Evolutionary conservation across 495 filamentous ascomycete genomes (phyloP).

Genomic region (Penicillium cataractarum): DNA sequence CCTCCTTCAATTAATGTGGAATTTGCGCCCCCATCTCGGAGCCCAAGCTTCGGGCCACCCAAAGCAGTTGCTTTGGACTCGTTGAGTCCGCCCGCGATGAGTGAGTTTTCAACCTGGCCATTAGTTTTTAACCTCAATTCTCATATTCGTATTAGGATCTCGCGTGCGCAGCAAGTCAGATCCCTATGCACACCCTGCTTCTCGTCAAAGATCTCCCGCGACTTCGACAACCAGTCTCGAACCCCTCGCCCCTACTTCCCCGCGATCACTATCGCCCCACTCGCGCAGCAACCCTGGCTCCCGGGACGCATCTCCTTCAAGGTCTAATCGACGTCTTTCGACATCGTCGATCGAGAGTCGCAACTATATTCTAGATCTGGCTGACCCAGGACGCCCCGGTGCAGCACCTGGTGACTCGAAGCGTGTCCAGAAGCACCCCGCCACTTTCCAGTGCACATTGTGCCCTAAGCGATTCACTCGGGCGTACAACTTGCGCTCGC

Average conservation of each 20-base stretch:
- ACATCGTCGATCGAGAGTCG: constrained; percentile 84
- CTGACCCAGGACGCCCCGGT: constrained; percentile 83
- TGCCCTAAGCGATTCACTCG: constrained; percentile 89
- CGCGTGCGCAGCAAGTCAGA: constrained; percentile 72
- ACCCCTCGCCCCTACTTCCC: constrained; percentile 47
- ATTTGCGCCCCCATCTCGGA: constrained; percentile 82
- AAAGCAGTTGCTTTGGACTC: constrained; percentile 73
- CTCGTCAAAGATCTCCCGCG: constrained; percentile 48
- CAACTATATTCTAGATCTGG: constrained; percentile 90
- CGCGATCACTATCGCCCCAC: constrained; percentile 70
- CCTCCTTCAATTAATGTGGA: constrained; percentile 93
- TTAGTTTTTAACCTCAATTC: constrained; percentile 10
- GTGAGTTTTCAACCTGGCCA: constrained; percentile 52
- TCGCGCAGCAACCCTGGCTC: constrained; percentile 52
- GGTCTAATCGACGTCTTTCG: constrained; percentile 74
- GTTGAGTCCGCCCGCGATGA: constrained; percentile 81
- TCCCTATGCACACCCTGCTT: constrained; percentile 58
- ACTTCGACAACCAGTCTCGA: constrained; percentile 50
- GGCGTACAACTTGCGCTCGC: constrained; percentile 89
- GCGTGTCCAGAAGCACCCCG: constrained; percentile 92
- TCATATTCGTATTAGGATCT: constrained; percentile 50
- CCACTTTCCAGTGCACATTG: constrained; percentile 83
- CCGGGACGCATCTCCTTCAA: constrained; percentile 62
- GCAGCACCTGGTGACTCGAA: constrained; percentile 63
- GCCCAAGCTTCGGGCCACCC: constrained; percentile 69